Base-by-base conservation (phyloP, 208 protist species). In the Leishmania braziliensis region DNA sequence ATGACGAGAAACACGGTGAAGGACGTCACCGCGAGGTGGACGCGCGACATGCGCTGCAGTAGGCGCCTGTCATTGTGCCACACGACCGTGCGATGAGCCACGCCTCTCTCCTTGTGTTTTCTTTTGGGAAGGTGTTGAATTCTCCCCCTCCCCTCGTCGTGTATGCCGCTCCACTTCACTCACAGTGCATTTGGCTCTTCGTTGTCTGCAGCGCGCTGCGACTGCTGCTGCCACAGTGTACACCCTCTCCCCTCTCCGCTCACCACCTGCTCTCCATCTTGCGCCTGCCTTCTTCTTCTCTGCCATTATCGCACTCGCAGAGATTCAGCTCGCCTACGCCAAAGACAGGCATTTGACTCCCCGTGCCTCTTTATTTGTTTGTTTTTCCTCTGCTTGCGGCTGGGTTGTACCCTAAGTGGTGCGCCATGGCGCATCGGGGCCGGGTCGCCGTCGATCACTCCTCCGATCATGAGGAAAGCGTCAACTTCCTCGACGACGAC, bases 401-500 rank as follows among this genome's bases (percentile, higher is more conserved):
- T 46, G 43, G 43, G 43, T 46, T 46, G 43, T 46, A 46, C 43
- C 43, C 43, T 46, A 46, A 46, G 43, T 46, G 43, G 43, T 46
- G 43, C 43, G 33, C 20, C 33, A 84, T 85, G 82, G 29, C 54
- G 20, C 74, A 77, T 48, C 48, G 23, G 9, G 8, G n/a, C 36
- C 56, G 56, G 23, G 48, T n/a, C 39, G 10, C 56, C 36, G 54
- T 16, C 54, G 53, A 65, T 20, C 33, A 2, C 48, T n/a, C 36
- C 56, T 70, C 53, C 48, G 58, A 70, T 50, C 39, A 81, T 3
- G 82, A 76, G 29, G 69, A 26, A 9, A 33, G 5, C 36, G 78
- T 76, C 63, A 63, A 93, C 50, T 98, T 99, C 78, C 90, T 99
- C n/a, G 84, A 80, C 36, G 95, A 98, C 48, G 91, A 93, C 75